Base-by-base conservation (phyloP, 2,329 filamentous ascomycete genomes). In the Xylariaceae sp. region DNA sequence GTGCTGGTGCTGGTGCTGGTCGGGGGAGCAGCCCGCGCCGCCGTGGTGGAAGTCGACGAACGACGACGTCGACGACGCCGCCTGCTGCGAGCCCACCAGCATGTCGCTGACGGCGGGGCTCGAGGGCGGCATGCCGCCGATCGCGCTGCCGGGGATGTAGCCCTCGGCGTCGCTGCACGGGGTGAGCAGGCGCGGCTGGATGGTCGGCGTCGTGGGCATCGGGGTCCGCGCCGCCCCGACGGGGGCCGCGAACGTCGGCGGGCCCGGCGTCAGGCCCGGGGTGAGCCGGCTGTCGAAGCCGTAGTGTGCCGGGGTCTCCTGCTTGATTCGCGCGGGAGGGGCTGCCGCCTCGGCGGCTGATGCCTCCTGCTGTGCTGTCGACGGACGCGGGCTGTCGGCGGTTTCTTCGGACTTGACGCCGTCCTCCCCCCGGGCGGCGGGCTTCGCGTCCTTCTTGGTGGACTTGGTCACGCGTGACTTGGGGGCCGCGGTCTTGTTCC, bases 91-190 rank as follows among this genome's bases (percentile, higher is more conserved):
- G n/a, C n/a, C n/a, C n/a, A n/a, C n/a, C n/a, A n/a, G n/a, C n/a
- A n/a, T n/a, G n/a, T n/a, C n/a, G n/a, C n/a, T n/a, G n/a, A n/a
- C n/a, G n/a, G n/a, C n/a, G n/a, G n/a, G n/a, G n/a, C n/a, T n/a
- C n/a, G n/a, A n/a, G n/a, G n/a, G n/a, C n/a, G n/a, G n/a, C n/a
- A n/a, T n/a, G n/a, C n/a, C n/a, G n/a, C n/a, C n/a, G n/a, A n/a
- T n/a, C n/a, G n/a, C n/a, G n/a, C n/a, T n/a, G n/a, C n/a, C n/a
- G n/a, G n/a, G n/a, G n/a, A n/a, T n/a, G n/a, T n/a, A 57, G 13
- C 51, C 42, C 43, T 74, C 70, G 4, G 49, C 54, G 36, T 76
- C 72, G 52, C 70, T 74, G 52, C 63, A 68, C 2, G 72, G 72
- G 0, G 72, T 75, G 38, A 73, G 63, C 18, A 74, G 35, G 42